phyloP scores from a whole-genome alignment of 345 rosid genomes.

The Eucalyptus brandiana region DNA sequence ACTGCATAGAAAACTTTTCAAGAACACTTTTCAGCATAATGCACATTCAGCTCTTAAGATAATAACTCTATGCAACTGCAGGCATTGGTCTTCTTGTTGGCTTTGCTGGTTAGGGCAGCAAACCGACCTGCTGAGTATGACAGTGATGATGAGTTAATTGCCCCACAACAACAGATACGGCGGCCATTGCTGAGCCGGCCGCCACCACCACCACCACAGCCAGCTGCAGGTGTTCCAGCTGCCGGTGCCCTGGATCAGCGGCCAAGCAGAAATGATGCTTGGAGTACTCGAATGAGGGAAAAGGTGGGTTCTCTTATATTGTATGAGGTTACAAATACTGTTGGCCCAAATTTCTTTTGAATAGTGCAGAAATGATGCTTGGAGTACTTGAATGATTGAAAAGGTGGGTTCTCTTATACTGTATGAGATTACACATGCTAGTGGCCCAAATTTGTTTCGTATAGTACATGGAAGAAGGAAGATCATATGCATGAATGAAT shows the following conservation, averaged over 20 bases:
- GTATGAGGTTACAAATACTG: not conserved
- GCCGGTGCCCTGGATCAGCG: slow-evolving; percentile 69
- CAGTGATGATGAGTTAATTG: slow-evolving; percentile 82
- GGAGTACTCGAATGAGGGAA: slow-evolving; percentile 99
- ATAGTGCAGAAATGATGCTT: slow-evolving; percentile 73
- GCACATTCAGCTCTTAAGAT: not conserved
- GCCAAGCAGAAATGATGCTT: slow-evolving; percentile 84
- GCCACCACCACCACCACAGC: slow-evolving; percentile 16
- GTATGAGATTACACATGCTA: not conserved
- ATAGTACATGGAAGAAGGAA: not conserved
- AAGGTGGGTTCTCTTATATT: slow-evolving; percentile 30
- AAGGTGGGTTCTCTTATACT: slow-evolving; percentile 28
- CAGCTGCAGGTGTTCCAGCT: slow-evolving; percentile 56
- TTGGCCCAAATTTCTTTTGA: not conserved
- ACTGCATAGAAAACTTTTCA: not conserved
- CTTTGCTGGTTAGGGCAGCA: slow-evolving; percentile 68
- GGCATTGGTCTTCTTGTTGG: slow-evolving; percentile 76
- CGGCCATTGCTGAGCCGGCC: slow-evolving; percentile 77
- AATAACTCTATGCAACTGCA: slow-evolving; percentile 9
- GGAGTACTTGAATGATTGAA: slow-evolving; percentile 97
- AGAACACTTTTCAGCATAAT: not conserved
- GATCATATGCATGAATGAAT: not conserved
- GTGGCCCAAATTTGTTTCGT: not conserved
- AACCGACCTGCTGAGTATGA: slow-evolving; percentile 74
- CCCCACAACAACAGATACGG: slow-evolving; percentile 64